Conservation (phyloP, 345 rosid genomes). For the Syzygium oleosum region DNA sequence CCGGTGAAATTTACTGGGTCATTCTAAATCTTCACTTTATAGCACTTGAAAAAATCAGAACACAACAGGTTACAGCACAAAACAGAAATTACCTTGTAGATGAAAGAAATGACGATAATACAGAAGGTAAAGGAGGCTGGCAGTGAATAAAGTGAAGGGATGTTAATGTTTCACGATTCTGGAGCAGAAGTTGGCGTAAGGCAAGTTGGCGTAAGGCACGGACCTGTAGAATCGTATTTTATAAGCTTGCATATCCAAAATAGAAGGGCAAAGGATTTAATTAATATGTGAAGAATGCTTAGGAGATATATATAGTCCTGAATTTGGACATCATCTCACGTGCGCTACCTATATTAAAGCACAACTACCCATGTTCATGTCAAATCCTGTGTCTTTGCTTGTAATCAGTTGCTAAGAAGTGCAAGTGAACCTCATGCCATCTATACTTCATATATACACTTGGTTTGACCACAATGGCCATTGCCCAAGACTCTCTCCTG, state of each 20-base stretch:
- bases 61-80: not conserved
- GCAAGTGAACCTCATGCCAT: too few relatives aligned
- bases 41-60: not conserved
- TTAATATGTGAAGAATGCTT: too few relatives aligned
- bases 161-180: conserved; percentile 50
- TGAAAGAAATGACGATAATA: conserved; percentile 47
- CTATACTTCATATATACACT: too few relatives aligned
- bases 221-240: conserved; percentile 35
- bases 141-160: conserved; percentile 71
- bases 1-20: not conserved
- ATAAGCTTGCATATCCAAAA: not conserved
- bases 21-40: not conserved
- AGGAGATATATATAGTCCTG: too few relatives aligned
- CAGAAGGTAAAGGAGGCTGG: conserved; percentile 41
- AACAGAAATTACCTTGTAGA: conserved; percentile 44
- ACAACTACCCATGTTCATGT: too few relatives aligned
- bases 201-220: conserved; percentile 36
- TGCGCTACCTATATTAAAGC: too few relatives aligned
- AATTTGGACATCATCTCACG: too few relatives aligned
- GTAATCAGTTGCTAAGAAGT: too few relatives aligned
- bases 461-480: too few relatives aligned
- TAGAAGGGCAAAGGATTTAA: too few relatives aligned
- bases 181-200: conserved; percentile 31
- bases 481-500: too few relatives aligned
- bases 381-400: too few relatives aligned